Base-by-base conservation (phyloP, 78 protist species). In the Chrysochromulina parva region DNA sequence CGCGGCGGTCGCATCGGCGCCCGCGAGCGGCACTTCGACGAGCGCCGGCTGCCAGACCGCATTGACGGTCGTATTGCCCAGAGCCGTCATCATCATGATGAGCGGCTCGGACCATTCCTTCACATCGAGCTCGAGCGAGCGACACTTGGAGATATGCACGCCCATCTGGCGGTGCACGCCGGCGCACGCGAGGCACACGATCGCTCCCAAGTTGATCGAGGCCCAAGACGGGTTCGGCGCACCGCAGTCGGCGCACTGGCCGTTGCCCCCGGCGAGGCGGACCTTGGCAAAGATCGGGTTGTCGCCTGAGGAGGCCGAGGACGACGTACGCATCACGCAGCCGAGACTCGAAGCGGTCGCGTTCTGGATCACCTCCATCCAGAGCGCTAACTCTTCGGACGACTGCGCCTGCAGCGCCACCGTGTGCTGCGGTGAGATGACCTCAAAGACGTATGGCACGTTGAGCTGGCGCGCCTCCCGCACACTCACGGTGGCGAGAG, bases 101-200 rank as follows among this genome's bases (percentile, higher is more conserved):
- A 17, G 82, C 28, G 55, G 2, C 28, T 11, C 20, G 24, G 57
- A 48, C 82, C 82, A 74, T n/a, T 74, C 28, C 14, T 19, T 6
- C 24, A 55, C 48, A 55, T 74, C 82, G 19, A 74, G 82, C 55
- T 74, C 47, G 38, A 78, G 57, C 50, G 93, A 88, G 88, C 96
- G 93, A 52, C 93, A 96, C 82, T 94, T 94, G 52, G 97, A 96
- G 57, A 96, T 94, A 57, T 96, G 97, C 47, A 91, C 94, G 53
- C 97, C 97, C 26, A 96, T 52, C 20, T 91, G 85, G 48, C 97
- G 90, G 91, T 96, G 97, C 67, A 94, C 86, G 48, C 96, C 97
- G n/a, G 96, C 93, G 85, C 97, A 96, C 74, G 67, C 86, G 76
- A 96, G 87, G 88, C 97, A 96, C 76, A 96, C 52, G 84, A 94